These are phyloP conservation scores for Giardia duodenalis DNA, from an alignment of 208 protist genomes.

Conservation along the genomic window DNA sequence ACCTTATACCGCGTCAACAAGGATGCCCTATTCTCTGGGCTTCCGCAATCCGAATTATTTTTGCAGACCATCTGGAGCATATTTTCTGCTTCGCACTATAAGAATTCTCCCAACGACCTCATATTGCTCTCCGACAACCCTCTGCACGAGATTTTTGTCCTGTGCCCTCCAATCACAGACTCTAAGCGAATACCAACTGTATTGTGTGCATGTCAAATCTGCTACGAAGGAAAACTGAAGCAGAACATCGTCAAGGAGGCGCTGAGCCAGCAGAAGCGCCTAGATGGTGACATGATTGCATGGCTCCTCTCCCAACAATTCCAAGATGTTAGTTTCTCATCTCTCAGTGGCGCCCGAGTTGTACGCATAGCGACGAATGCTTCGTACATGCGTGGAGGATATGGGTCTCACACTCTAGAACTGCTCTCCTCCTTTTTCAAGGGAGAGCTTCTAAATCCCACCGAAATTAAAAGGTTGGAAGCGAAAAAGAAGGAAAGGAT, in stretches of 20 bases:
- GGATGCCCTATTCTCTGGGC: conserved; percentile 86
- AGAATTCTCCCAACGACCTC: conserved; percentile 98
- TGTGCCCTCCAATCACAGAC: conserved; percentile 58
- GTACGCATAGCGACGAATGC: conserved; percentile 95
- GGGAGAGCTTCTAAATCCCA: conserved; percentile 54
- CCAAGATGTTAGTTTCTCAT: conserved; percentile 61
- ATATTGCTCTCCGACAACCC: conserved; percentile 89
- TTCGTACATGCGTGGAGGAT: conserved; percentile 75
- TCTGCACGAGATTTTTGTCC: conserved; percentile 88
- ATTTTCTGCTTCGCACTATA: conserved; percentile 80
- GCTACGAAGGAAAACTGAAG: conserved; percentile 59
- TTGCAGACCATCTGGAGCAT: conserved; percentile 81
- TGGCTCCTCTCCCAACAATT: conserved; percentile 85
- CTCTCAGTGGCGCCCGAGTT: conserved; percentile 77
- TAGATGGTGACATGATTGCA: conserved; percentile 94
- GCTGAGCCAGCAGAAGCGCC: conserved; percentile 64
- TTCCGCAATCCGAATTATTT: conserved; percentile 54
- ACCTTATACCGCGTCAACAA: conserved; percentile 85
- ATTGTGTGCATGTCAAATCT: conserved; percentile 80
- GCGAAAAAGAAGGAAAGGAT: background rate
- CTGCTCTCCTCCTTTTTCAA: conserved; percentile 76
- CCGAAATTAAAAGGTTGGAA: conserved; percentile 8
- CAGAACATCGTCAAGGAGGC: conserved; percentile 60
- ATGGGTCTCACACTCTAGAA: conserved; percentile 74
- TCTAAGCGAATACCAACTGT: conserved; percentile 69